Percentiles rank a stretch among this genome's conserved stretches.
These are phyloP conservation scores for Zygosaccharomyces sapae DNA, from an alignment of 1,139 yeast genomes.

Conservation along the genomic window DNA sequence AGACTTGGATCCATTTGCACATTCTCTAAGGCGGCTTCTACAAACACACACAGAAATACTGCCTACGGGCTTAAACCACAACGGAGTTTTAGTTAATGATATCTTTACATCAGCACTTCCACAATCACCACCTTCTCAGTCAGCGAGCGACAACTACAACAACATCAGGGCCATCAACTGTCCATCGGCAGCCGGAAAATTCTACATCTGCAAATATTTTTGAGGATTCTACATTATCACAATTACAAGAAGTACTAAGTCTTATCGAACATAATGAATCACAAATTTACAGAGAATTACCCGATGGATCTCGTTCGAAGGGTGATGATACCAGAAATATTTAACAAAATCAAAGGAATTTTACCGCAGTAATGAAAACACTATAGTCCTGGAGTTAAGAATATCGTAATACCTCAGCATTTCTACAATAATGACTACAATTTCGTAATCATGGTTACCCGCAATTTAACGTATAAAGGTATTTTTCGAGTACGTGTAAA, in stretches of 20 bases:
- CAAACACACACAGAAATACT: conserved; percentile 10
- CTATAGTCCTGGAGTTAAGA: too few species aligned
- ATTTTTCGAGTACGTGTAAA: conserved; percentile 2
- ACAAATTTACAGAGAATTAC: conserved; percentile 14
- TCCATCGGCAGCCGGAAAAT: conserved; percentile 8
- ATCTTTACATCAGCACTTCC: conserved; percentile 12
- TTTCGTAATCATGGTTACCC: conserved; percentile 7
- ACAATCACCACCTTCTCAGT: conserved; percentile 9
- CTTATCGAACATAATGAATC: conserved; percentile 22
- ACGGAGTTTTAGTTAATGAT: conserved; percentile 11
- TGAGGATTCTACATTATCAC: conserved; percentile 16
- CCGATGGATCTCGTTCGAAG: conserved; percentile 11
- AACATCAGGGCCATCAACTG: conserved; percentile 1
- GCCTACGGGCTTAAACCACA: conserved; percentile 8
- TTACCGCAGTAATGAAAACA: conserved; percentile 12
- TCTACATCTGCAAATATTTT: conserved; percentile 18
- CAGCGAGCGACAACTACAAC: not conserved
- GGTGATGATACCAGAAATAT: conserved; percentile 12
- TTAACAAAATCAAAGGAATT: conserved; percentile 15
- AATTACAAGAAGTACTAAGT: conserved; percentile 16
- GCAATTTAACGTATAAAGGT: conserved; percentile 3
- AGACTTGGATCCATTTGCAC: conserved; percentile 7
- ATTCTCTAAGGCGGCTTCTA: conserved; percentile 8
- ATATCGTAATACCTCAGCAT: too few species aligned
- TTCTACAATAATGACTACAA: too few species aligned